Evolutionary conservation across 805 yeast species (phyloP).

Genomic region (Ogataea philodendri): DNA sequence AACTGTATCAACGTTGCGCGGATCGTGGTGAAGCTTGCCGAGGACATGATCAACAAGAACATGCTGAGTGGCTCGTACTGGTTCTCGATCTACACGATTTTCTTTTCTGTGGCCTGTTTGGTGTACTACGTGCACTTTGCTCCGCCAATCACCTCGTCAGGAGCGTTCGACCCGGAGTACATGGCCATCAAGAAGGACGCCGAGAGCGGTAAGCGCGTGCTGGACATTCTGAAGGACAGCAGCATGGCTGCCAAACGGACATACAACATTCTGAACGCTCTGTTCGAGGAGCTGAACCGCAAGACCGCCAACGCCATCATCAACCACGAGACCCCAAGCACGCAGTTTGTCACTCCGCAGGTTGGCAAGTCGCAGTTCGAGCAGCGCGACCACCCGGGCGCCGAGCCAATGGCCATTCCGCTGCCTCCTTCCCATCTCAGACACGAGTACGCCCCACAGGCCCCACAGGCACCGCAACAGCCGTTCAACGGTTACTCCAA

Average conservation of each 20-base stretch:
- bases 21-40: constrained; percentile 75
- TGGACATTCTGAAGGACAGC: constrained; percentile 67
- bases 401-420: constrained; percentile 11
- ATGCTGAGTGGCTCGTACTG: constrained; percentile 83
- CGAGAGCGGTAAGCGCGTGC: constrained; percentile 73
- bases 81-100: constrained; percentile 87
- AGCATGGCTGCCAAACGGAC: constrained; percentile 79
- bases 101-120: constrained; percentile 83
- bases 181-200: constrained; percentile 66
- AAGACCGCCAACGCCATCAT: constrained; percentile 53
- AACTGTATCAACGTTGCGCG: constrained; percentile 84
- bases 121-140: constrained; percentile 70
- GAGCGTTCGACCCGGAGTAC: constrained; percentile 51
- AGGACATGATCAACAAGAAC: constrained; percentile 71
- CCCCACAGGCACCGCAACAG: too few relatives aligned
- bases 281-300: constrained; percentile 75
- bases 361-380: constrained; percentile 27
- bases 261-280: constrained; percentile 72
- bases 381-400: constrained; percentile 15
- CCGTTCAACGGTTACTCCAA: constrained; percentile 17
- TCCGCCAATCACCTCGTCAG: constrained; percentile 33
- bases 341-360: constrained; percentile 30
- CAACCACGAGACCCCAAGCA: constrained; percentile 20
- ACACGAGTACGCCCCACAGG: constrained; percentile 5
- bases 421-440: constrained; percentile 13